A percentile compares a stretch with the other conserved stretches of the same genome.
phyloP scores from a whole-genome alignment of 768 basidiomycete genomes.

The Mycena metata region DNA sequence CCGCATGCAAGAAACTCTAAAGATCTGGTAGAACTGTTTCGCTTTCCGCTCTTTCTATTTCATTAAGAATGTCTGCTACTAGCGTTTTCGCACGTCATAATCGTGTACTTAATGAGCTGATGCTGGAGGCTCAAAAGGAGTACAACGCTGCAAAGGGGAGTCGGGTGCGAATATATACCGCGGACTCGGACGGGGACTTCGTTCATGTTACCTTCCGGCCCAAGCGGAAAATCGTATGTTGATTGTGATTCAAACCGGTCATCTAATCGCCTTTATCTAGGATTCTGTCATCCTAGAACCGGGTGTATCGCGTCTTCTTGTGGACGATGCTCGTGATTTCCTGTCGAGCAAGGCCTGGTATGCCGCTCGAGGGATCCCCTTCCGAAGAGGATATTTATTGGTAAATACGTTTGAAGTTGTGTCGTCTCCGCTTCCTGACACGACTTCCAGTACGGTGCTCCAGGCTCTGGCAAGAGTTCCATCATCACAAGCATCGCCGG shows the following conservation, averaged over 20 bases:
- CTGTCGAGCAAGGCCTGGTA: slow-evolving; percentile 80
- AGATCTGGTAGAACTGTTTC: slow-evolving; percentile 53
- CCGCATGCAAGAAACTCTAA: slow-evolving; percentile 52
- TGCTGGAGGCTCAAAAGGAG: slow-evolving; percentile 65
- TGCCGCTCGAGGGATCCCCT: slow-evolving; percentile 81
- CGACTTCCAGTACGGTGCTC: slow-evolving; percentile 70
- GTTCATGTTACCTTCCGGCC: slow-evolving; percentile 65
- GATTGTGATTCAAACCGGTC: background rate
- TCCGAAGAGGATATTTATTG: slow-evolving; percentile 84
- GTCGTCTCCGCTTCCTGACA: background rate
- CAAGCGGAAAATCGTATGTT: slow-evolving; percentile 66
- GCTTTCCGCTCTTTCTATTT: background rate
- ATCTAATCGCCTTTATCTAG: background rate
- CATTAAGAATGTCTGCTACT: background rate
- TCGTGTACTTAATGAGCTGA: slow-evolving; percentile 60
- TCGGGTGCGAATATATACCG: slow-evolving; percentile 64
- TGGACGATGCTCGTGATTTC: slow-evolving; percentile 81
- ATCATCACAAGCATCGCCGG: slow-evolving; percentile 83
- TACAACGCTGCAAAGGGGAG: slow-evolving; percentile 65
- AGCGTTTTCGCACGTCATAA: slow-evolving; percentile 67
- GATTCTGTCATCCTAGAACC: slow-evolving; percentile 80
- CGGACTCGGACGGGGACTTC: slow-evolving; percentile 64
- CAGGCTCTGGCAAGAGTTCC: slow-evolving; percentile 84
- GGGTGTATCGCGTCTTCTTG: slow-evolving; percentile 71
- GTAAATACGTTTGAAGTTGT: slow-evolving; percentile 15